Conservation (phyloP, 164 flowering plant genomes). For the Vitis rotundifolia region DNA sequence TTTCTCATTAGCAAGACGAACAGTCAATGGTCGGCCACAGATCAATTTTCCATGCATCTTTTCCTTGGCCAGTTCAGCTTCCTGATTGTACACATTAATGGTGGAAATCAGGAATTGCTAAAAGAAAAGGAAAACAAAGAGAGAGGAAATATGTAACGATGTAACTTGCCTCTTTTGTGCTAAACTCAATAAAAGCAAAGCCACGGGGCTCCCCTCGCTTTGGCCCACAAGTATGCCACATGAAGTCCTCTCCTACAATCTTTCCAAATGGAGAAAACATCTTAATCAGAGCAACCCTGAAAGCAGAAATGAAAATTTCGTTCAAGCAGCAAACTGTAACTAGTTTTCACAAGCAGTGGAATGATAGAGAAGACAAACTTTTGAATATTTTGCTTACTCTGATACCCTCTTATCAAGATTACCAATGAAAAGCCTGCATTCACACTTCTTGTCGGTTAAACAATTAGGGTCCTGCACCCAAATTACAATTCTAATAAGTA, state of each 20-base stretch:
- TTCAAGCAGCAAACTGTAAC: background rate
- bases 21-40: slow-evolving; percentile 83
- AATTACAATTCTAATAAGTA: too few species aligned
- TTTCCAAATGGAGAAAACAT: slow-evolving; percentile 91
- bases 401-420: slow-evolving; percentile 82
- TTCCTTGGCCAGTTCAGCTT: slow-evolving; percentile 84
- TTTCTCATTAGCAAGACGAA: slow-evolving; percentile 80
- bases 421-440: slow-evolving; percentile 73
- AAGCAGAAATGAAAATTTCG: background rate
- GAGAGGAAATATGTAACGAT: background rate
- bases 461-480: slow-evolving; percentile 50
- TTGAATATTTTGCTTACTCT: slow-evolving; percentile 50
- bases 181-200: slow-evolving; percentile 79
- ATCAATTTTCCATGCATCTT: slow-evolving; percentile 86
- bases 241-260: slow-evolving; percentile 74
- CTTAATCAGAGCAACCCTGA: slow-evolving; percentile 72
- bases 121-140: background rate
- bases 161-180: slow-evolving; percentile 74
- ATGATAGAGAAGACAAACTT: background rate
- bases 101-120: slow-evolving; percentile 46
- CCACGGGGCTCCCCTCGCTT: slow-evolving; percentile 92
- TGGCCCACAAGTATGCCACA: slow-evolving; percentile 92
- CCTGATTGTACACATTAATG: slow-evolving; percentile 94
- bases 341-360: background rate
- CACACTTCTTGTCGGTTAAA: slow-evolving; percentile 50